Base-by-base conservation (phyloP, 2,329 filamentous ascomycete species). In the Verticillium dahliae region DNA sequence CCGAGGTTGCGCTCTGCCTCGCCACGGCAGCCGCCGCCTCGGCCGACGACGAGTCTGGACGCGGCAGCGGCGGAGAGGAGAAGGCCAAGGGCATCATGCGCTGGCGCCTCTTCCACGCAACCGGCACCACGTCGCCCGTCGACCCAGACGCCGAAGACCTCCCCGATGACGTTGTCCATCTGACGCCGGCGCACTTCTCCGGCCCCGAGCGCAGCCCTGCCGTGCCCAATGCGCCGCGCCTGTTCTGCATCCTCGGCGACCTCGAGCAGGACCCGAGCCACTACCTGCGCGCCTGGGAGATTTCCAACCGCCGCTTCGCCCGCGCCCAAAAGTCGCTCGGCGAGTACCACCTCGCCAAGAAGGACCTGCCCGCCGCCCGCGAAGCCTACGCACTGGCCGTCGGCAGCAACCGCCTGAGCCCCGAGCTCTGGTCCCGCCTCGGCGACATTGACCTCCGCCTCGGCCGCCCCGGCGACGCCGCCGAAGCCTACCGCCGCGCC, bases 231-330 rank as follows among this genome's bases (percentile, higher is more conserved):
- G 91, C 94, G 1, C 90, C 95, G 0, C 86, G 95, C 0, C 78
- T 98, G 5, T 94, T 93, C 79, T 98, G 94, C 71, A 97, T 99
- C 62, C 80, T 99, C 1, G 95, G 94, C 18, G 95, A 99, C 68
- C 82, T 99, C 15, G 91, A 96, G 67, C 81, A 87, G 27, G 84
- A 95, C 10, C 82, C 89, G 0, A 73, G 77, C 10, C 85, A 93
- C 76, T 99, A 96, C 76, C 85, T 91, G 65, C 89, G 89, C 14
- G 92, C 94, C 0, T 99, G 95, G 95, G 85, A 89, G 22, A 85
- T 97, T 1, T 97, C 93, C 0, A 87, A 87, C 1, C 75, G 86
- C 57, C 85, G 93, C 14, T 99, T 92, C 71, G 88, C 92, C 0
- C 86, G 95, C 3, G 94, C 95, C 0, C 94, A 98, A 71, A 87